Percentiles rank a stretch among this genome's conserved stretches.
phyloP scores from a whole-genome alignment of 2,329 filamentous ascomycete genomes.

The Venturia pyrina region DNA sequence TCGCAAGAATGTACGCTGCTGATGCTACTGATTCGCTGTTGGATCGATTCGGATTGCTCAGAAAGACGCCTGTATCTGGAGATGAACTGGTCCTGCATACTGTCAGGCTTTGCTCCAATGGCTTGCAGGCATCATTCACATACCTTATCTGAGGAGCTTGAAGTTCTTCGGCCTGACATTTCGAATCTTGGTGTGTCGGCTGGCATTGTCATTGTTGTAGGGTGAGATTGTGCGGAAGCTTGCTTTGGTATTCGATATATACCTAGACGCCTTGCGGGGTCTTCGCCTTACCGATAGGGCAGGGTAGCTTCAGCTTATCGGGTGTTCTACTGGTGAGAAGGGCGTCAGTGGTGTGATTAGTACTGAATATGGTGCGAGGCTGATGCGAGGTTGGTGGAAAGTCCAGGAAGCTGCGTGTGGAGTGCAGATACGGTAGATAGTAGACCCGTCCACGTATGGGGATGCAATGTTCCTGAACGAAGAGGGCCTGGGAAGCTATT shows the following conservation, averaged over 20 bases:
- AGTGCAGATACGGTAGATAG: not conserved
- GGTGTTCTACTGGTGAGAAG: not conserved
- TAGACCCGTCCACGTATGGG: no score
- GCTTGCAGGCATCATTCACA: not conserved
- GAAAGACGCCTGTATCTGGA: conserved; percentile 6
- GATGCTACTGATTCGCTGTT: conserved; percentile 1
- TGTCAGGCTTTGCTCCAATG: not conserved
- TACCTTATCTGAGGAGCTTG: conserved; percentile 2
- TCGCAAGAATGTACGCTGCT: not conserved
- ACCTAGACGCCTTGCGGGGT: not conserved
- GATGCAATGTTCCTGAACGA: no score
- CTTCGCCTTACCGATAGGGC: not conserved
- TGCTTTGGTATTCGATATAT: not conserved
- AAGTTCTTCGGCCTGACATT: not conserved
- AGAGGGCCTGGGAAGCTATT: not conserved
- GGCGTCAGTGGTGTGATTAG: not conserved
- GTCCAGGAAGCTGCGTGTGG: not conserved
- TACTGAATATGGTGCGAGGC: not conserved
- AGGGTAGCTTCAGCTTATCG: not conserved
- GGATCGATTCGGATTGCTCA: conserved; percentile 4
- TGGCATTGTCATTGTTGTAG: not conserved
- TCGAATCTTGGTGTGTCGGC: not conserved
- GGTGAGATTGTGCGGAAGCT: not conserved
- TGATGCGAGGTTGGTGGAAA: not conserved
- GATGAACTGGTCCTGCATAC: conserved; percentile 2